phyloP scores from a whole-genome alignment of 176 grass and related monocot genomes.

The Zoysia pacifica region DNA sequence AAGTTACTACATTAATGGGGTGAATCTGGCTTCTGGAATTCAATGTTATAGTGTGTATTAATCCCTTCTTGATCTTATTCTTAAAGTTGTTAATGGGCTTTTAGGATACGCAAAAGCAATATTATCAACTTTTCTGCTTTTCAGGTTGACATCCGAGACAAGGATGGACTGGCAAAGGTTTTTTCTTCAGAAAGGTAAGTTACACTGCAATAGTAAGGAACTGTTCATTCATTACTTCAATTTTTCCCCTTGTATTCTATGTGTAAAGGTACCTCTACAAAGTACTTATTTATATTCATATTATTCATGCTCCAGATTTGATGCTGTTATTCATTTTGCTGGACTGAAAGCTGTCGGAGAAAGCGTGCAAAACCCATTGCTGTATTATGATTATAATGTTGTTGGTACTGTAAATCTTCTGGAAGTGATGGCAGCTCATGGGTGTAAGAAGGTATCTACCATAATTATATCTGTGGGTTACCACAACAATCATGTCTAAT shows the following conservation, averaged over 20 bases:
- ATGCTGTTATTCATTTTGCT: conserved; percentile 96
- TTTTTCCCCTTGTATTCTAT: conserved; percentile 23
- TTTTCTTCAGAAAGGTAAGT: conserved; percentile 80
- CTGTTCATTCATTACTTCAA: conserved; percentile 27
- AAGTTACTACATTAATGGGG: not conserved
- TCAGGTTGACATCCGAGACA: conserved; percentile 88
- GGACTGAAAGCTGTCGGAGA: conserved; percentile 95
- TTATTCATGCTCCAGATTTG: conserved; percentile 58
- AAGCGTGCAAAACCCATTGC: conserved; percentile 90
- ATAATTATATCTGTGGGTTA: conserved; percentile 16
- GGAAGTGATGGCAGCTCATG: conserved; percentile 91
- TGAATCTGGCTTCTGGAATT: not conserved
- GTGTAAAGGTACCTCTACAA: not conserved
- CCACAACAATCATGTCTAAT: not conserved
- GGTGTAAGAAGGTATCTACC: conserved; percentile 87
- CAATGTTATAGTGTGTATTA: conserved; percentile 8
- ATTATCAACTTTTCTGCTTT: conserved; percentile 39
- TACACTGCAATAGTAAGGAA: not conserved
- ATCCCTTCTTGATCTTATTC: conserved; percentile 5
- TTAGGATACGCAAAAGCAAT: not conserved
- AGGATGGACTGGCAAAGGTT: conserved; percentile 64
- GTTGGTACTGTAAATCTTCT: conserved; percentile 85
- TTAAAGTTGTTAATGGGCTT: not conserved
- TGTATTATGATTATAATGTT: conserved; percentile 93
- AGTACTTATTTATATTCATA: conserved; percentile 26